phyloP scores from a whole-genome alignment of 2,329 filamentous ascomycete species.

The Elsinoe perseae region DNA sequence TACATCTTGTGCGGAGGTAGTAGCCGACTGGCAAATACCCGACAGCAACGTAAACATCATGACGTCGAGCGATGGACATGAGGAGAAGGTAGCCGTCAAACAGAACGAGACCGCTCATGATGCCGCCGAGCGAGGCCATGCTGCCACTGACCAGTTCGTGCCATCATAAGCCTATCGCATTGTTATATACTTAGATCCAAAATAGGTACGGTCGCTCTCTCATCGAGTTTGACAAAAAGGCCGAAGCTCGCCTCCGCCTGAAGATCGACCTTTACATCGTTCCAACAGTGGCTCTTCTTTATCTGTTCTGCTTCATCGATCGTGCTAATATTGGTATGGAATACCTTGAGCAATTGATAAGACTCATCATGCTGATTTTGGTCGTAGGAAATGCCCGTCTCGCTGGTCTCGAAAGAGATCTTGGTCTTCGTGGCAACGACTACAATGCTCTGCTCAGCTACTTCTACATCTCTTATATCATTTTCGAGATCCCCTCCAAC shows the following conservation, averaged over 20 bases:
- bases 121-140: constrained; percentile 39
- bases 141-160: constrained; percentile 42
- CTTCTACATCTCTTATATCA: constrained; percentile 66
- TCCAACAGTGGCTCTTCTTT: constrained; percentile 58
- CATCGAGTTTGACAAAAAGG: constrained; percentile 48
- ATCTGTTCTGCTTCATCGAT: constrained; percentile 68
- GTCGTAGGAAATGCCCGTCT: constrained; percentile 54
- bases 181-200: not conserved
- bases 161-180: not conserved
- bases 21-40: not conserved
- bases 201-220: constrained; percentile 44
- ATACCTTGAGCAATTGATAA: not conserved
- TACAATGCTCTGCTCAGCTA: constrained; percentile 61
- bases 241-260: constrained; percentile 50
- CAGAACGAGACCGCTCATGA: constrained; percentile 26
- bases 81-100: constrained; percentile 1
- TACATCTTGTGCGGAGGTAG: not conserved
- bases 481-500: constrained; percentile 64
- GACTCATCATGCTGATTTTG: not conserved
- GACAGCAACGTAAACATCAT: not conserved
- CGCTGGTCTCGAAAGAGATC: constrained; percentile 48
- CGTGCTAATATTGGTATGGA: constrained; percentile 62
- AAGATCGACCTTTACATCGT: constrained; percentile 61
- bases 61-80: constrained; percentile 1
- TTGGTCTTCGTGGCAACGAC: constrained; percentile 58